A percentile compares a stretch with the other conserved stretches of the same genome.
Conservation (phyloP, 257 asterid genomes). For the Capsicum pubescens region DNA sequence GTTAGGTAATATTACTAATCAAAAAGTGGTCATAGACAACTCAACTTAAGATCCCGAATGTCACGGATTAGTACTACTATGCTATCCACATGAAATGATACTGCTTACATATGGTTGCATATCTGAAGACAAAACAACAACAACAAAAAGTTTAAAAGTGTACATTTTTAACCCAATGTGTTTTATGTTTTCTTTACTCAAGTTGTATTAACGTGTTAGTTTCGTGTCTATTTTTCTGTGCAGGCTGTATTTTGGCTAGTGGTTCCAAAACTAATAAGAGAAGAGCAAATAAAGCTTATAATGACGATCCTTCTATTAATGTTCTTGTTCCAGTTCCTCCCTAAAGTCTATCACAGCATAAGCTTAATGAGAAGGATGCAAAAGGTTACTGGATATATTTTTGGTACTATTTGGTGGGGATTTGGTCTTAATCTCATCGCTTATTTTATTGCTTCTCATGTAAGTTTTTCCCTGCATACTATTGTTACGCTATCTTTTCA, state of each 20-base stretch:
- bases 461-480: slow-evolving; percentile 40
- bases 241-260: slow-evolving; percentile 87
- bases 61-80: too few species aligned
- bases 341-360: slow-evolving; percentile 85
- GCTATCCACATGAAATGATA: background rate
- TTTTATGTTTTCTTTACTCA: background rate
- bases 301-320: slow-evolving; percentile 72
- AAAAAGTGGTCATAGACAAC: background rate
- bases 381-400: slow-evolving; percentile 84
- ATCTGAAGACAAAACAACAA: background rate
- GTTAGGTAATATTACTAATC: background rate
- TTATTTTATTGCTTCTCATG: slow-evolving; percentile 95
- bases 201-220: background rate
- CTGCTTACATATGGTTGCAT: background rate
- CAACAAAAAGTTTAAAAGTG: background rate
- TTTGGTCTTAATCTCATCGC: slow-evolving; percentile 93
- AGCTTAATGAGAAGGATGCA: slow-evolving; percentile 85
- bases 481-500: background rate
- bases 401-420: slow-evolving; percentile 99
- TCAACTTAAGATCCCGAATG: background rate
- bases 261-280: slow-evolving; percentile 75
- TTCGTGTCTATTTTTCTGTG: background rate
- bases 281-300: slow-evolving; percentile 62
- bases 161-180: background rate
- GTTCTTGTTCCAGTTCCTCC: slow-evolving; percentile 86